Evolutionary conservation across 805 yeast genomes (phyloP), one percentile per base, ranked within the genome.

Genomic region (fission yeast (Schizosaccharomyces pombe)): DNA sequence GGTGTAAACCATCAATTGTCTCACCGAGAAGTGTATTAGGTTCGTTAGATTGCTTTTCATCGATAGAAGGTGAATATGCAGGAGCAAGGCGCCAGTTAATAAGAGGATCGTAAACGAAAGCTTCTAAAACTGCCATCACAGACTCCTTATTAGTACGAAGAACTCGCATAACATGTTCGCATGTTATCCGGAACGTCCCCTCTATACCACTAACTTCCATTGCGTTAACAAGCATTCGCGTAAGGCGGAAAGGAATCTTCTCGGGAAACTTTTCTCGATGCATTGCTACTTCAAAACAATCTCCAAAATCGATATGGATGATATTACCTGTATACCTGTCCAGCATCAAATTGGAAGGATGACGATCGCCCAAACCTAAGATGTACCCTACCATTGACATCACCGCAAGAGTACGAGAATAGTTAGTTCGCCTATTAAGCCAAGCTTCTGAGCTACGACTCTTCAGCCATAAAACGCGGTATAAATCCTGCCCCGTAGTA

Each of bases 321-420:
- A 91, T 95, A 63, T 89, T 86, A 57, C 99, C 99, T 0, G 97
- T 85, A 53, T 81, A 76, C 58, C 95, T 72, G 65, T 89, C 94
- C 68, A 91, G 75, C 96, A 91, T 85, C 68, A 91, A 74, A 63
- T 91, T 91, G 31, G 96, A 85, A 29, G 98, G 98, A 67, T 91
- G 99, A 58, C 99, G 77, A 65, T 91, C 99, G 57, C 99, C 99
- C 22, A 91, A 72, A 12, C 99, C 99, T 26, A 91, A 72, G 55
- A 91, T 89, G 65, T 91, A 91, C 1, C 99, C 99, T 47, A 82
- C 95, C 95, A 91, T 91, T 0, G 97, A 89, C 97, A 91, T 93
- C 4, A 85, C 95, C 0, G 98, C 98, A 59, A 91, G 71, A 0
- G 97, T 91, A 56, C 98, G 73, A 0, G 97, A 89, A 63, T 91